Evolutionary conservation across 768 basidiomycete species (phyloP), one percentile per base, ranked within the genome.

Genomic region (Boletus subparvulus): DNA sequence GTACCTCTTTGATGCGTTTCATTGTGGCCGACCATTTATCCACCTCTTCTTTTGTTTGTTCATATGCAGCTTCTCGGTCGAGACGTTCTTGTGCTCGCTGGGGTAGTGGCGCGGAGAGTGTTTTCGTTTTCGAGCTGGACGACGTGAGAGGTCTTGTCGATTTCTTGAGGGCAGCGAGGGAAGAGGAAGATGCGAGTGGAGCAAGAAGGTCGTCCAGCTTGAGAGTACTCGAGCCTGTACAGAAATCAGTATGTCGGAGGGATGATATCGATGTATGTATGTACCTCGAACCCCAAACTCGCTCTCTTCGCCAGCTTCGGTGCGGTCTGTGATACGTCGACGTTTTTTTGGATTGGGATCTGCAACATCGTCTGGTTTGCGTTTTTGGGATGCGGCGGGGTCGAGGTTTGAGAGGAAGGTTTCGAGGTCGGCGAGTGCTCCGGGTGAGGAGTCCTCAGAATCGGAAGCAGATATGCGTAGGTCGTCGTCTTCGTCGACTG

Each of bases 1-100:
- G 50, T 45, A 90, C 92, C 76, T 98, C 92, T 61, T 88, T 87
- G 61, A 99, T 94, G 21, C 84, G 82, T 71, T 90, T 91, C 88
- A 98, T 96, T 4, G 92, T 91, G 6, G 83, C 85, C 28, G 83
- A 83, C 97, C 96, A 98, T 76, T 96, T 97, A 60, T 90, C 85
- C 3, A 96, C 88, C 70, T 98, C 95, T 59, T 83, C 81, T 68
- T 92, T 93, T 5, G 95, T 98, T 72, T 90, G 83, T 65, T 94
- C 94, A 68, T 96, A 97, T 0, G 96, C 96, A 9, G 94, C 96
- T 68, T 94, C 87, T 47, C 96, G 86, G 62, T 97, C 93, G 1
- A 98, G 75, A 43, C 90, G 87, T 58, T 97, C 94, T 69, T 97
- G 92, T 0, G 87, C 83, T 33, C 94, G 83, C 21, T 87, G 86